Evolutionary conservation across 2,329 filamentous ascomycete genomes (phyloP), one percentile per base, ranked within the genome.

Genomic region (Aspergillus pseudonomiae): DNA sequence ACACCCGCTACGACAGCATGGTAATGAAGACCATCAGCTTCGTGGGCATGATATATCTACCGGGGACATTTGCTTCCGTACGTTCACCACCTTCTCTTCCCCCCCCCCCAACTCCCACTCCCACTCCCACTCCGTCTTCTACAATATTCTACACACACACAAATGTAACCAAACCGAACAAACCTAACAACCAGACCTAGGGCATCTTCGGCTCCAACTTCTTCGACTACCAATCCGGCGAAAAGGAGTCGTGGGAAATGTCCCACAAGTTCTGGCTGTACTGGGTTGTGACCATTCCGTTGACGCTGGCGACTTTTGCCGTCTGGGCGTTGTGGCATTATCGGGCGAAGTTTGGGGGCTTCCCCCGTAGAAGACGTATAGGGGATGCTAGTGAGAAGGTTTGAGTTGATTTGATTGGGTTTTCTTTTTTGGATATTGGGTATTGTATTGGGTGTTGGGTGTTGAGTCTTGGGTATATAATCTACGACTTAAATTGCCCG

Each of bases 201-300:
- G 73, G 71, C 21, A 57, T 78, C 34, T 78, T 77, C 65, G 75
- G 76, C 16, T 77, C 73, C 52, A 74, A 73, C 24, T 78, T 78
- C 58, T 78, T 77, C 65, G 67, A 73, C 39, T 69, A 74, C 24
- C 60, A 67, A 4, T 57, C 68, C 14, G 64, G 66, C 4, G 59
- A 65, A 0, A 54, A 62, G 6, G 63, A 70, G n/a, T 61, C 46
- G 1, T 77, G 69, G 70, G 60, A 67, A 16, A 68, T 71, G 21
- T 71, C 74, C 0, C 36, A 63, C 4, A 62, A 68, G 14, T 74
- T 77, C 59, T 77, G 74, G 74, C 53, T 77, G 0, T 77, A 75
- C 53, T 76, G 73, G 74, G 71, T 60, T 1, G 67, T 76, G 16
- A 68, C 74, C 3, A 59, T 73, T 6, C 75, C 74, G 1, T 34